These are phyloP conservation scores for Quercus berberidifolia DNA, from an alignment of 306 rosid species.

Conservation along the genomic window DNA sequence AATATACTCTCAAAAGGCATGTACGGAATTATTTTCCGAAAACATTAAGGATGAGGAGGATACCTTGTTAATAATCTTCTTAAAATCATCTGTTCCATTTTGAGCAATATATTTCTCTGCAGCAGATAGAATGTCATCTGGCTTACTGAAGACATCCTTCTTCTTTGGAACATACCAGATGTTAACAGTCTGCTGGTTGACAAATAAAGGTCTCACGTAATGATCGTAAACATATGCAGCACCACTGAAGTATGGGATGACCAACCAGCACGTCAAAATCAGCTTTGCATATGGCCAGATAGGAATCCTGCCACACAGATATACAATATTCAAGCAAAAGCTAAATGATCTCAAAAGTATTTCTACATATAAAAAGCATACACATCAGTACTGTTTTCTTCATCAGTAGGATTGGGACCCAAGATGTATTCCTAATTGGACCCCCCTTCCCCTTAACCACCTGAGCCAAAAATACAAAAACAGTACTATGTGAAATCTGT, in stretches of 20 bases:
- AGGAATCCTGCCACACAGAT: conserved; percentile 66
- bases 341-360: background rate
- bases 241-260: conserved; percentile 85
- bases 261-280: conserved; percentile 84
- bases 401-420: background rate
- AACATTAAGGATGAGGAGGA: conserved; percentile 10
- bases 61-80: conserved; percentile 76
- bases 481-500: background rate
- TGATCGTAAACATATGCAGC: conserved; percentile 94
- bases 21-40: background rate
- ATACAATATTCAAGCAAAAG: conserved; percentile 10
- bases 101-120: conserved; percentile 86
- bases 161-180: conserved; percentile 87
- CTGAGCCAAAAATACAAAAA: background rate
- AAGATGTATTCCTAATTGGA: background rate
- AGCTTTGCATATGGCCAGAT: conserved; percentile 95
- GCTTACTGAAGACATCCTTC: conserved; percentile 54
- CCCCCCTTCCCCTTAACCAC: background rate
- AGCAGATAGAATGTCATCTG: conserved; percentile 75
- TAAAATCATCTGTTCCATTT: conserved; percentile 67
- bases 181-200: conserved; percentile 71
- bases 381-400: background rate
- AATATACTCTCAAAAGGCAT: background rate
- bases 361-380: background rate
- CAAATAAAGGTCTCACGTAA: conserved; percentile 72